phyloP scores from a whole-genome alignment of 331 rosid species.

The Pyrus hybrid region DNA sequence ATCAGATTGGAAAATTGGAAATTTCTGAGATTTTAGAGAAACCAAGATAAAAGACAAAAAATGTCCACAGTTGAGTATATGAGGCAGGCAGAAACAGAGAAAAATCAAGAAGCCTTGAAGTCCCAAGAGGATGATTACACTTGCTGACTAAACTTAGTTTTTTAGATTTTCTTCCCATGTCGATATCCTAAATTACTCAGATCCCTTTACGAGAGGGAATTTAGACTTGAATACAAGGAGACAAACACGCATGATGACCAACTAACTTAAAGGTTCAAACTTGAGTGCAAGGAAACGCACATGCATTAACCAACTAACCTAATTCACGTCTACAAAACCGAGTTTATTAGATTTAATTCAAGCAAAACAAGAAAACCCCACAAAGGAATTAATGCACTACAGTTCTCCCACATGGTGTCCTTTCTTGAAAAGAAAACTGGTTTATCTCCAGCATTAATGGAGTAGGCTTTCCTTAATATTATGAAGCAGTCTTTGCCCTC shows the following conservation, averaged over 20 bases:
- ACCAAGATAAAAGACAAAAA: not conserved
- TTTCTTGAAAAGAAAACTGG: conserved; percentile 7
- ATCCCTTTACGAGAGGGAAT: not conserved
- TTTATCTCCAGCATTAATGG: conserved; percentile 31
- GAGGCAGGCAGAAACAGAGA: not conserved
- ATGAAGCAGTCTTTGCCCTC: not conserved
- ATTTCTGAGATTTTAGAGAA: not conserved
- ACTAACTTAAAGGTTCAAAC: not conserved
- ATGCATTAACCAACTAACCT: too few relatives aligned
- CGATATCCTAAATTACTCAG: not conserved
- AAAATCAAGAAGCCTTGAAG: not conserved
- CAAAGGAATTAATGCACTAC: conserved; percentile 30
- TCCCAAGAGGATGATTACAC: not conserved
- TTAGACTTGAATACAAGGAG: not conserved
- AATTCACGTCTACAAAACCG: too few relatives aligned
- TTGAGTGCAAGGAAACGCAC: not conserved
- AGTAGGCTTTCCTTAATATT: not conserved
- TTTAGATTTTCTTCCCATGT: not conserved
- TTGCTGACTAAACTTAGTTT: not conserved
- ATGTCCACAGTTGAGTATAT: not conserved
- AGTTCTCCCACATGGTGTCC: conserved; percentile 57
- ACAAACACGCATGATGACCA: not conserved
- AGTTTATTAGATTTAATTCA: too few relatives aligned
- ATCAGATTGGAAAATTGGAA: not conserved
- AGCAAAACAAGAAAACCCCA: too few relatives aligned